phyloP scores from a whole-genome alignment of 257 asterid species.

The Osmanthus fragrans region DNA sequence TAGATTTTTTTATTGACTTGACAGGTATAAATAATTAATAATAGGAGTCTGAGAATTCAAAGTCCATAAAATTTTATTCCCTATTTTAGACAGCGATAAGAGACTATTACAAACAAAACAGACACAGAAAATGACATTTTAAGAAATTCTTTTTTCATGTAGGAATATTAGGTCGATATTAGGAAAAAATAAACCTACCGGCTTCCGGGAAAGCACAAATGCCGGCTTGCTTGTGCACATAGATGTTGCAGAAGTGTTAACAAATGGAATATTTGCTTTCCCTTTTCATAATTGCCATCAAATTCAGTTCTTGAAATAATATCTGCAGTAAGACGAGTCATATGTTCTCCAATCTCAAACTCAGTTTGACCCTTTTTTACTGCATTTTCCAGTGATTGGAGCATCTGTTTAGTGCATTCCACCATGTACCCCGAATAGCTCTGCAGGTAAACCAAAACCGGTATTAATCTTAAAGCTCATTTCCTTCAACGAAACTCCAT shows the following conservation, averaged over 20 bases:
- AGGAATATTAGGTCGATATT: background rate
- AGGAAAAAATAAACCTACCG: slow-evolving; percentile 42
- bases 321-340: slow-evolving; percentile 84
- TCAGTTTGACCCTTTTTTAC: slow-evolving; percentile 48
- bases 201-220: slow-evolving; percentile 88
- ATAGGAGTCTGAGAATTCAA: too few species aligned
- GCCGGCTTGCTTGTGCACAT: slow-evolving; percentile 65
- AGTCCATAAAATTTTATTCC: background rate
- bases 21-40: background rate
- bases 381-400: slow-evolving; percentile 40
- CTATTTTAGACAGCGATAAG: too few species aligned
- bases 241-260: slow-evolving; percentile 59
- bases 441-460: slow-evolving; percentile 28
- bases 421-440: slow-evolving; percentile 83
- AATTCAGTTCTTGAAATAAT: slow-evolving; percentile 86
- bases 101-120: too few species aligned
- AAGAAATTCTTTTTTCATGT: background rate
- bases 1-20: background rate
- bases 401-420: slow-evolving; percentile 69
- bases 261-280: slow-evolving; percentile 67
- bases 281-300: slow-evolving; percentile 71
- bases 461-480: background rate
- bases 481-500: background rate
- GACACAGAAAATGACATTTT: too few species aligned
- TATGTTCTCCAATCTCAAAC: slow-evolving; percentile 74